Base-by-base conservation (phyloP, 306 rosid genomes). In the Castanopsis chinensis region DNA sequence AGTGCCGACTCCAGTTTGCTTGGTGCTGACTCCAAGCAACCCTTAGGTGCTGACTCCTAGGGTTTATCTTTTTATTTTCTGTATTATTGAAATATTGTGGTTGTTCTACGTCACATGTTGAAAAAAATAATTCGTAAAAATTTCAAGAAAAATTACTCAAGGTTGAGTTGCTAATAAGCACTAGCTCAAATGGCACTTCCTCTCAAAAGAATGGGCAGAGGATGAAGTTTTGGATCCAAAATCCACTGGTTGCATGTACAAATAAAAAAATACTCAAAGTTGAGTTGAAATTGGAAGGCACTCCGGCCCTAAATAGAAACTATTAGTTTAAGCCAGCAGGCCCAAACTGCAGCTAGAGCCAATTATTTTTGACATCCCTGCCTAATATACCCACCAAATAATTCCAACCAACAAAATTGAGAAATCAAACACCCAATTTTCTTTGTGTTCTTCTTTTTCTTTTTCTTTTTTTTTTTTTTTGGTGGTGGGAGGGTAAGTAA, bases 381-480 rank as follows among this genome's bases (percentile, higher is more conserved):
- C 25, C 15, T 33, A n/a, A 10, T 9, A 67, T 19, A 4, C 52
- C 52, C 51, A 35, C 52, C 4, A 35, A 7, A 19, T 19, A 35
- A 67, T 64, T 64, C 70, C 21, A 64, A 30, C 32, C 20, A 64
- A 5, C 13, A 64, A 8, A 64, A 7, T 23, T 59, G 21, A 33
- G 23, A n/a, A 67, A 35, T 19, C 49, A 33, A 67, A 32, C 19
- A 33, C 10, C 35, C 20, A 8, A 6, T 9, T 9, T 33, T 59
- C 33, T 23, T 59, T 59, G 30, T 9, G n/a, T 4, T 59, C 5
- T 49, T 49, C 15, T 3, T 49, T 49, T 10, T 49, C 15, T 49
- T 10, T 12, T 49, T 12, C 0, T 3, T 12, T 3, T 10, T 45
- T 10, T 6, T 1, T 35, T 5, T 1, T 35, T 35, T 37, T 0